Base-by-base conservation (phyloP, 768 basidiomycete genomes). In the Russula abietina region DNA sequence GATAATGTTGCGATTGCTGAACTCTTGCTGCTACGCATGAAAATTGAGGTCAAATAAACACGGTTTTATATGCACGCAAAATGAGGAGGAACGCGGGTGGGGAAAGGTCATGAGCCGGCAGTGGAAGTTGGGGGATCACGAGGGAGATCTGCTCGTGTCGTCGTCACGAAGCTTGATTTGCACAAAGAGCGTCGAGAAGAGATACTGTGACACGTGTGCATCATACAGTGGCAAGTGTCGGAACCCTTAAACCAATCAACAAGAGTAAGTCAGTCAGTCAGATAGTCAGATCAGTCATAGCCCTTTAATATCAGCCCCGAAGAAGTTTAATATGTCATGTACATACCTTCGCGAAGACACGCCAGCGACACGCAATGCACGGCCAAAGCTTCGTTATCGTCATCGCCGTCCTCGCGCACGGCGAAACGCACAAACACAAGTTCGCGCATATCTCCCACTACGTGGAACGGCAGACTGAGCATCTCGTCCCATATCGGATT, bases 111-210 rank as follows among this genome's bases (percentile, higher is more conserved):
- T 28, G 28, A 6, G 30, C 7, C 39, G 11, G 1, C 30, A 8
- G 12, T 46, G 45, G 7, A 32, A 10, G 14, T 19, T 46, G 22
- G 4, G 38, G 14, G 12, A 36, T 36, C 36, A 30, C 9, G 32
- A 16, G 38, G 38, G 38, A n/a, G 30, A 33, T 59, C 39, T 52
- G n/a, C 12, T 51, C 43, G 30, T 52, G 51, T 62, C 72, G 32
- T 78, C 74, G 32, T 78, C 74, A 3, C 73, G 70, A 41, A 92
- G 73, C 19, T 79, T 74, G 51, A 87, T 81, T 59, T 82, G 75
- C 24, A 96, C 86, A 69, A 98, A 97, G 19, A 98, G 78, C n/a
- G 94, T 94, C 26, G 94, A 92, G 74, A 95, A 98, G 55, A 98
- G 77, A 70, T 88, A 91, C 70, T 94, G 93, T 43, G 89, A 88